Conservation (phyloP, 2,329 filamentous ascomycete genomes). For the Trichoderma breve region DNA sequence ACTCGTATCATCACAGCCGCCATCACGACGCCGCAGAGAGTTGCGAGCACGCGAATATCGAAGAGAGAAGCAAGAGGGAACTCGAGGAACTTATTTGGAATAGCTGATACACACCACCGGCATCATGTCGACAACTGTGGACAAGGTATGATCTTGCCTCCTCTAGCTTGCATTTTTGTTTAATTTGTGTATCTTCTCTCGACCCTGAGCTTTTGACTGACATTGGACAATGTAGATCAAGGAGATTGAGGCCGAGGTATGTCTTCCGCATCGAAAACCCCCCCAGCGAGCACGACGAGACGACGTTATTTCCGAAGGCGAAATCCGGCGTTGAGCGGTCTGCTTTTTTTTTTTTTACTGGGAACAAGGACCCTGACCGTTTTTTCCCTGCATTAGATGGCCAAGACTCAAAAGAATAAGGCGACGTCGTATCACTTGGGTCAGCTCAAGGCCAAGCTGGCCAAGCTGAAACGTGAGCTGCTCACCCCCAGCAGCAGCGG, state of each 20-base stretch:
- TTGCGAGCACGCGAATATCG: not conserved
- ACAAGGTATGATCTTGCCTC: constrained; percentile 63
- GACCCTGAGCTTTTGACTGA: constrained; percentile 8
- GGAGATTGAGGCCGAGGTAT: constrained; percentile 90
- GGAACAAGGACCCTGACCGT: constrained; percentile 18
- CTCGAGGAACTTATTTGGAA: not conserved
- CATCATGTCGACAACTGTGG: constrained; percentile 94
- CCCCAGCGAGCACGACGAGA: not conserved
- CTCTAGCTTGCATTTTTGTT: not conserved
- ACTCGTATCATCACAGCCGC: not conserved
- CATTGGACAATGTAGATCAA: constrained; percentile 68
- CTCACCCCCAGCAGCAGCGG: constrained; percentile 82
- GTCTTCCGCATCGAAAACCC: constrained; percentile 30
- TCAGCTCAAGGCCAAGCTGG: constrained; percentile 96
- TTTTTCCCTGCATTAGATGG: constrained; percentile 62
- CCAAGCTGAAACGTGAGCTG: constrained; percentile 94
- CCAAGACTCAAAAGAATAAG: constrained; percentile 96
- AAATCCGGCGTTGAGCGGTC: not conserved
- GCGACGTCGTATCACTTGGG: constrained; percentile 89
- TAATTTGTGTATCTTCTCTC: not conserved
- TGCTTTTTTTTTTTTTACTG: not conserved
- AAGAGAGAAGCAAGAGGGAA: not conserved
- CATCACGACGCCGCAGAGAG: not conserved
- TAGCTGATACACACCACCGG: constrained; percentile 23
- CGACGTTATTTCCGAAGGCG: not conserved